Percentiles rank a stretch among this genome's conserved stretches.
phyloP scores from a whole-genome alignment of 495 filamentous ascomycete genomes.

The Neurospora sp. region DNA sequence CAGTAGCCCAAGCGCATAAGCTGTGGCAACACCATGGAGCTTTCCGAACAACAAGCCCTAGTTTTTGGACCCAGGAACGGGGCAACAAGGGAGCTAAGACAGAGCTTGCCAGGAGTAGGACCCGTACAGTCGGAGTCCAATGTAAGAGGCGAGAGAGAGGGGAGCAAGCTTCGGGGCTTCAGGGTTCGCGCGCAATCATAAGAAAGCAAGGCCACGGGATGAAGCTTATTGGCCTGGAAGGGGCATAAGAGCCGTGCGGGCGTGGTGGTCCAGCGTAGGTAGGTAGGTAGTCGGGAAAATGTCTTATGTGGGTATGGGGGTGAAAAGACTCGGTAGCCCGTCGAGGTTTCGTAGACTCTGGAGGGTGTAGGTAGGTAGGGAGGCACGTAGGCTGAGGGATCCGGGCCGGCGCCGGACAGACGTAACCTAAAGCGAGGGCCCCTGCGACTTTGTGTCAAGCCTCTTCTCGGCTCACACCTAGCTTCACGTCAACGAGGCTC shows the following conservation, averaged over 20 bases:
- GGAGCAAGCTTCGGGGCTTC: conserved; percentile 4
- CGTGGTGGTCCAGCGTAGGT: not conserved
- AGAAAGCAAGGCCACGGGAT: not conserved
- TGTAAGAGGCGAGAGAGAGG: not conserved
- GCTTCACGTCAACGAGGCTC: conserved; percentile 10
- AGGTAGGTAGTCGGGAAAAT: not conserved
- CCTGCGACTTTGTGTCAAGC: not conserved
- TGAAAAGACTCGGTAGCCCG: not conserved
- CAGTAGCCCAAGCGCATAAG: conserved; percentile 10
- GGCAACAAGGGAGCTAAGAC: not conserved
- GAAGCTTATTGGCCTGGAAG: conserved; percentile 13
- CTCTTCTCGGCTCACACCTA: not conserved
- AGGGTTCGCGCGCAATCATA: conserved; percentile 4
- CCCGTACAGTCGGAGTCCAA: not conserved
- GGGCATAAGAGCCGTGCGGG: conserved; percentile 1
- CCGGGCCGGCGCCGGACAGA: not conserved
- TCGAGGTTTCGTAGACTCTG: not conserved
- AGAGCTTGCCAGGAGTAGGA: conserved; percentile 4
- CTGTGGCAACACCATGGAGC: conserved; percentile 20
- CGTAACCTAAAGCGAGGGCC: not conserved
- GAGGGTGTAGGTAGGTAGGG: not conserved
- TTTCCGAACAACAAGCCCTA: not conserved
- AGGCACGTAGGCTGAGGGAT: not conserved
- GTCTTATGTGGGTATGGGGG: not conserved
- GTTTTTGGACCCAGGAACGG: not conserved